These are phyloP conservation scores for Apodospora peruviana DNA, from an alignment of 495 filamentous ascomycete genomes.

Conservation along the genomic window DNA sequence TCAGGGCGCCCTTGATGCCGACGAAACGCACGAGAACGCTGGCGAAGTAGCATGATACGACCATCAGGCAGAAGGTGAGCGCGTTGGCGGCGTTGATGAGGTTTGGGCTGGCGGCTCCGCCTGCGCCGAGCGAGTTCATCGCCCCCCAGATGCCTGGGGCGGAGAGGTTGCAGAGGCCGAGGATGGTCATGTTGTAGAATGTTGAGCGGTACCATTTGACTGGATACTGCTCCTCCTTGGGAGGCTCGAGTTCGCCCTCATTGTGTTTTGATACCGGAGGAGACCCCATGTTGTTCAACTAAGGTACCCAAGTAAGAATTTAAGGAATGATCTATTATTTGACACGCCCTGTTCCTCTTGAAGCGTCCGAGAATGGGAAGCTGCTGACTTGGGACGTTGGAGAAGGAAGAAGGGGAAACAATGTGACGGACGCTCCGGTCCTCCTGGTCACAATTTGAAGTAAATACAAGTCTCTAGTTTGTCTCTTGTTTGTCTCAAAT, in stretches of 20 bases:
- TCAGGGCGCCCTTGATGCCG: slow-evolving; percentile 59
- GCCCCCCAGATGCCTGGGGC: slow-evolving; percentile 65
- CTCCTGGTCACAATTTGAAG: too few species aligned
- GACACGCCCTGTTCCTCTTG: too few species aligned
- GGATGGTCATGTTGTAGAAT: slow-evolving; percentile 58
- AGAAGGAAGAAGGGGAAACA: too few species aligned
- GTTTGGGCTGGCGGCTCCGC: slow-evolving; percentile 56
- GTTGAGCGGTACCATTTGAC: slow-evolving; percentile 63
- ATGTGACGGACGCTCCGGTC: too few species aligned
- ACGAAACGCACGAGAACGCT: slow-evolving; percentile 51
- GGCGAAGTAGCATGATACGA: slow-evolving; percentile 53
- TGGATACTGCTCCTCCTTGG: slow-evolving; percentile 18
- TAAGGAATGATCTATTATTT: too few species aligned
- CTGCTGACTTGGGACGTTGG: too few species aligned
- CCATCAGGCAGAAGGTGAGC: slow-evolving; percentile 62
- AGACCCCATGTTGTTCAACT: too few species aligned
- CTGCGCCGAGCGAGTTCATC: slow-evolving; percentile 65
- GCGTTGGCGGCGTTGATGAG: slow-evolving; percentile 67
- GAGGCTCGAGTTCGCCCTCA: slow-evolving; percentile 8
- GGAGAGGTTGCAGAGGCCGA: slow-evolving; percentile 58
- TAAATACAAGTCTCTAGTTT: too few species aligned
- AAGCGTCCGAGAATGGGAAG: too few species aligned
- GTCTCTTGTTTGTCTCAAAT: too few species aligned
- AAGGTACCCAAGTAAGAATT: too few species aligned
- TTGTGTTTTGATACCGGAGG: too few species aligned